A percentile compares a stretch with the other conserved stretches of the same genome.
phyloP scores from a whole-genome alignment of 2,329 filamentous ascomycete species.

The Cercospora beticola region DNA sequence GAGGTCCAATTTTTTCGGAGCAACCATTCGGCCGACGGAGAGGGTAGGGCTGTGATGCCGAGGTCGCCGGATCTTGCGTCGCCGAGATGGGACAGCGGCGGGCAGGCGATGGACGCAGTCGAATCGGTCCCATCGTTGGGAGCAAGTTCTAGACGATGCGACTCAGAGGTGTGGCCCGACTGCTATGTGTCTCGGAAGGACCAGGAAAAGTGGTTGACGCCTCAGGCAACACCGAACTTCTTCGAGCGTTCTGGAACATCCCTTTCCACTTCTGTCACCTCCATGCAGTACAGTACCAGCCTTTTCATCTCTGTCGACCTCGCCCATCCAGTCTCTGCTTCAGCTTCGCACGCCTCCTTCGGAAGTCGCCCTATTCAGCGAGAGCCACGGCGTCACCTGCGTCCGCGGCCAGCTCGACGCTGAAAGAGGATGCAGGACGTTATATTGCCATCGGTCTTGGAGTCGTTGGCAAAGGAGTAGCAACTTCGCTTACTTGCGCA shows the following conservation, averaged over 20 bases:
- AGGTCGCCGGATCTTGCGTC: neutral
- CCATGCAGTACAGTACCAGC: neutral
- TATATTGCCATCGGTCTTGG: neutral
- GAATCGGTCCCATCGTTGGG: no score
- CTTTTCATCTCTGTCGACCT: neutral
- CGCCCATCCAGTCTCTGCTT: neutral
- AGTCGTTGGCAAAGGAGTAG: neutral
- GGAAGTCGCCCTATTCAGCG: neutral
- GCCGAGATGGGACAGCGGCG: no score
- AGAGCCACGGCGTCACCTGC: neutral
- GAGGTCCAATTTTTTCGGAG: neutral
- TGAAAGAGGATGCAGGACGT: neutral
- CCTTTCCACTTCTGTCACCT: neutral
- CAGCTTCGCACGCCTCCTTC: neutral
- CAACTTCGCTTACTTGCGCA: neutral
- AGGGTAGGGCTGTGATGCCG: neutral
- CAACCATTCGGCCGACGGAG: constrained; percentile 1
- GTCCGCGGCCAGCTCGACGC: neutral
- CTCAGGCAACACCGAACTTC: neutral
- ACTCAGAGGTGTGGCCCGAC: no score
- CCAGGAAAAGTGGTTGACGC: no score
- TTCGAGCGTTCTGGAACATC: neutral
- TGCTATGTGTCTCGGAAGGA: no score
- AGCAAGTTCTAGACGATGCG: no score
- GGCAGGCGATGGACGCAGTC: no score